Conservation (phyloP, 768 basidiomycete genomes). For the Cyclocybe aegerita region DNA sequence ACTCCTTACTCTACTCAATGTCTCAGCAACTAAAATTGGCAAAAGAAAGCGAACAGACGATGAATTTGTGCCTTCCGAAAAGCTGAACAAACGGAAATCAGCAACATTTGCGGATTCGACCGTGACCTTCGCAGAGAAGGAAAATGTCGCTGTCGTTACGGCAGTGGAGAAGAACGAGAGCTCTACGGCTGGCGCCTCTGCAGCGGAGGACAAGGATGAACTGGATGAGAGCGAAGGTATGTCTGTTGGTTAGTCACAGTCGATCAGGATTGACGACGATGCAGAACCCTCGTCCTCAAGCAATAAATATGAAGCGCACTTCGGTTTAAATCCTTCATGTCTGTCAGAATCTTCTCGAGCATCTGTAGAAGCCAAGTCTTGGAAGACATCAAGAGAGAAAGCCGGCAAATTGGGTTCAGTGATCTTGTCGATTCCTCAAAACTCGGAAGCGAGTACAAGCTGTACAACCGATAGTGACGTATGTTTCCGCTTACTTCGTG, state of each 20-base stretch:
- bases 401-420: conserved; percentile 59
- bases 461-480: conserved; percentile 33
- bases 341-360: conserved; percentile 49
- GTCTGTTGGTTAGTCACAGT: conserved; percentile 25
- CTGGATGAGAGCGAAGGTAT: conserved; percentile 23
- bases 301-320: conserved; percentile 72
- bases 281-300: conserved; percentile 10
- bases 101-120: conserved; percentile 31
- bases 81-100: conserved; percentile 68
- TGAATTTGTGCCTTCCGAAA: conserved; percentile 46
- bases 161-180: conserved; percentile 22
- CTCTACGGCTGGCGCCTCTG: conserved; percentile 24
- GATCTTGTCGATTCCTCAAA: conserved; percentile 49
- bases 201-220: conserved; percentile 10
- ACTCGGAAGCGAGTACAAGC: conserved; percentile 26
- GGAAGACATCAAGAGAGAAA: conserved; percentile 51
- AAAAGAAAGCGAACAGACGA: conserved; percentile 53
- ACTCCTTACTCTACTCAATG: conserved; percentile 86
- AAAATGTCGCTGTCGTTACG: conserved; percentile 13
- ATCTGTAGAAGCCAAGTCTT: conserved; percentile 54
- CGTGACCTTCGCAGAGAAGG: conserved; percentile 16
- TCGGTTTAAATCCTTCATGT: conserved; percentile 56
- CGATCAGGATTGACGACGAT: background rate
- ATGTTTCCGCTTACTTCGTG: background rate
- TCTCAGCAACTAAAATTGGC: conserved; percentile 73